Percentiles rank a stretch among this genome's conserved stretches.
phyloP scores from a whole-genome alignment of 2,329 filamentous ascomycete genomes.

The Exutisphaerella laricina region DNA sequence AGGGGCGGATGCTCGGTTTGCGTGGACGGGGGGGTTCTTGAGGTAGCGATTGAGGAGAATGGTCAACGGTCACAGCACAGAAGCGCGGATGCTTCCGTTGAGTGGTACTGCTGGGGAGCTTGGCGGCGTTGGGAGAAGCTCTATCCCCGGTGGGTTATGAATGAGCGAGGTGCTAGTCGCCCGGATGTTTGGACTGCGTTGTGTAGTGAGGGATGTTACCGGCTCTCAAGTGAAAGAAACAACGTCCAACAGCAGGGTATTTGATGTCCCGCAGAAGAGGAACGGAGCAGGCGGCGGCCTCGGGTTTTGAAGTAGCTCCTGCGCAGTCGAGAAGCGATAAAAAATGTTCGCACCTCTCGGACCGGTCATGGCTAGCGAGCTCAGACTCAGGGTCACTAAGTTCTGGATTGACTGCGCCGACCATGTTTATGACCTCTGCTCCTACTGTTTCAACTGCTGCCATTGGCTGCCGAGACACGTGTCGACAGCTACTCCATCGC shows the following conservation, averaged over 20 bases:
- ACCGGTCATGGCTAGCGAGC: neutral
- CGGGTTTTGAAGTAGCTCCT: no score
- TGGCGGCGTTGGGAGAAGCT: constrained; percentile 4
- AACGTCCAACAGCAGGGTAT: neutral
- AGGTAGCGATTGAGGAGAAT: neutral
- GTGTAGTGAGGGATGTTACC: neutral
- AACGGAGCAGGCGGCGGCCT: constrained; percentile 1
- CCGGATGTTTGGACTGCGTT: neutral
- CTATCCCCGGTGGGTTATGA: neutral
- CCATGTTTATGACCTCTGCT: neutral
- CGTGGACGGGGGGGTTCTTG: neutral
- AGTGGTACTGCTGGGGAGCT: constrained; percentile 5
- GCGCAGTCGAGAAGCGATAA: neutral
- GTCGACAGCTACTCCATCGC: neutral
- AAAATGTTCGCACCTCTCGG: neutral
- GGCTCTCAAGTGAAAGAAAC: neutral
- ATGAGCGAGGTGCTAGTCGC: neutral
- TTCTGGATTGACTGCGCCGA: neutral
- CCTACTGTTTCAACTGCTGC: neutral
- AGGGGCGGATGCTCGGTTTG: no score
- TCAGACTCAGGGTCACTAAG: neutral
- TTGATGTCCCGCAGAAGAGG: neutral
- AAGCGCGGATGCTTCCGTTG: constrained; percentile 1
- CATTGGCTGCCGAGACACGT: neutral
- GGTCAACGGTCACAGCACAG: neutral